Evolutionary conservation across 2,329 filamentous ascomycete species (phyloP), one percentile per base, ranked within the genome.

Genomic region (Stachybotrys chartarum): DNA sequence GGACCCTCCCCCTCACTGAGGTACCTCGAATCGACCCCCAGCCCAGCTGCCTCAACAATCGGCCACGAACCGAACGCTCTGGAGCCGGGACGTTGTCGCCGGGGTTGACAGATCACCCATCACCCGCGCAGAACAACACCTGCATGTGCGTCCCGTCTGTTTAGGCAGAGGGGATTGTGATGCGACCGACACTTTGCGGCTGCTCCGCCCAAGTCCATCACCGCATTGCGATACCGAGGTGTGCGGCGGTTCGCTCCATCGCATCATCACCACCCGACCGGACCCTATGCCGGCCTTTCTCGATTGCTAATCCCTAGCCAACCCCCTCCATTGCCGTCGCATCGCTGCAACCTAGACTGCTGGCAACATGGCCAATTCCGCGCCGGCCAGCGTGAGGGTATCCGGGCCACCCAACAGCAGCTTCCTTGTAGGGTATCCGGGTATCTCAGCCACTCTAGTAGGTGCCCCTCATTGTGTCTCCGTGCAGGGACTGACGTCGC

Each of bases 331-430:
- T 42, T 42, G 14, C 35, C 35, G 35, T 42, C 35, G 35, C 35
- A 10, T 42, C 35, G 10, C 35, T 42, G 10, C 14, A 10, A 42
- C 35, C 35, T 42, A 42, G 35, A 47, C 45, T 8, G 11, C 45
- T 17, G 45, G n/a, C 63, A 66, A 55, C 64, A 70, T 71, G 66
- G 66, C 69, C 54, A 52, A 44, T 32, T 58, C 65, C n/a, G 63
- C 61, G 57, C 66, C 69, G 56, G 71, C 71, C 60, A 72, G 66
- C 74, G 94, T 99, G 78, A 88, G 94, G 81, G 91, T 99, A 75
- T 96, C 91, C 63, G 94, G 94, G 70, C 92, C 92, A 70, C 92
- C 94, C 65, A 99, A 99, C 76, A 94, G 91, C 75, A 94, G 90
- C 75, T 97, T 96, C 70, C 81, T 97, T 61, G 91, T 97, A 64